Evolutionary conservation across 768 basidiomycete genomes (phyloP), one percentile per base, ranked within the genome.

Genomic region (Amylocystis lapponica): DNA sequence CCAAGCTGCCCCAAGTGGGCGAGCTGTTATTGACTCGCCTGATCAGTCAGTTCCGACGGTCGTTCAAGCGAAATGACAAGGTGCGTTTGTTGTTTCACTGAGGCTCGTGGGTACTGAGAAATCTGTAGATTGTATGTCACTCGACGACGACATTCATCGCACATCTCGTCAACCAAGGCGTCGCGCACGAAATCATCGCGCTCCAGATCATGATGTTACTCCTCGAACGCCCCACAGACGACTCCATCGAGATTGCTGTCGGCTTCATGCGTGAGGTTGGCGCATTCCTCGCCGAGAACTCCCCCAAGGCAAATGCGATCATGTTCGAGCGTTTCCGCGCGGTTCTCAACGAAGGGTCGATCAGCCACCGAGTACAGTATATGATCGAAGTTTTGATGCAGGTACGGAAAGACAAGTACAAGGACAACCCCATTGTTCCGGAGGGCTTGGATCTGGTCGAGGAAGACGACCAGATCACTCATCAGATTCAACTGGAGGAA

Each of bases 331-430:
- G 94, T 19, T 97, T 98, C 79, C 85, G 96, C 35, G 90, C 91
- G 1, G 92, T 97, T 8, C 70, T 99, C 26, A 96, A 98, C 64
- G 96, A 98, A 63, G 92, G 92, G 20, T 70, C 76, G 33, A 95
- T 99, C 63, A 93, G 89, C 57, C 93, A 98, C 54, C 81, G 96
- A 53, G 90, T 95, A 22, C 96, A 98, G 60, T 99, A 97, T 66
- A 97, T 97, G 96, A 91, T 99, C 53, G 96, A 98, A 67, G 96
- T 98, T 3, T 74, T 98, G 36, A 98, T 99, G 90, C 96, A 98
- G 66, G 90, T 96, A 7, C 76, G 96, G 53, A 97, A 96, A 70
- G 96, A 99, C 72, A 94, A 92, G 66, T 98, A 90, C 74, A 98
- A 98, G 74, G 96, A 98, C 59, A 98, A 99, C 62, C 94, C 94